Base-by-base conservation (phyloP, 192 early-diverging fungal genomes). In the Oehlia diaphana region DNA sequence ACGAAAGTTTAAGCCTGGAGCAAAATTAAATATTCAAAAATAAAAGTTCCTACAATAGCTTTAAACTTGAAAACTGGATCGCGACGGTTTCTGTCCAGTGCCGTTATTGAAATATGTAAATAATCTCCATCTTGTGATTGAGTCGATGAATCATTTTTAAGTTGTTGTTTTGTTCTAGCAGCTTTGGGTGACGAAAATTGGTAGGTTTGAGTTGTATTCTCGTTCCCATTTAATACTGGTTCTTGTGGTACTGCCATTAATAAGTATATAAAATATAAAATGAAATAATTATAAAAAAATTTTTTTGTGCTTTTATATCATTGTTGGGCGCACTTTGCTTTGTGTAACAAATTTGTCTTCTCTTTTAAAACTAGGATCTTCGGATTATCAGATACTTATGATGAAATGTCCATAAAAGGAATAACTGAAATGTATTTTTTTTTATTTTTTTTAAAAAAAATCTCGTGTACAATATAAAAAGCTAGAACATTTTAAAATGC, bases 61-160 rank as follows among this genome's bases (percentile, higher is more conserved):
- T 62, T 79, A n/a, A 79, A 63, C 33, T 79, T 79, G 35, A 79
- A 79, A 26, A 71, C 58, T 28, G 77, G 77, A 31, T 79, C 77
- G 8, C 77, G 77, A 16, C 69, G 44, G 49, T 35, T 79, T 62
- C 62, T 79, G n/a, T 79, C 77, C 10, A 79, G 26, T 8, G 77
- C 13, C 16, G 50, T 69, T 16, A 79, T 37, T 16, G 53, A 37
- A 16, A 79, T 23, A 42, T 33, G 49, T 37, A 79, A 63, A 37
- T 79, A 71, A 49, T 79, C 77, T 1, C 70, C 39, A 64, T 69
- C 47, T 69, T 50, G 77, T 26, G 66, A 21, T 42, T 68, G 63
- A 4, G 31, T 19, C 39, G n/a, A 26, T 19, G 12, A n/a, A 23
- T 21, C 68, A n/a, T 70, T 70, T 44, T n/a, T 53, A 53, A 53